Evolutionary conservation across 805 yeast genomes (phyloP), one percentile per base, ranked within the genome.

Genomic region (Blastobotrys chiropterorum): DNA sequence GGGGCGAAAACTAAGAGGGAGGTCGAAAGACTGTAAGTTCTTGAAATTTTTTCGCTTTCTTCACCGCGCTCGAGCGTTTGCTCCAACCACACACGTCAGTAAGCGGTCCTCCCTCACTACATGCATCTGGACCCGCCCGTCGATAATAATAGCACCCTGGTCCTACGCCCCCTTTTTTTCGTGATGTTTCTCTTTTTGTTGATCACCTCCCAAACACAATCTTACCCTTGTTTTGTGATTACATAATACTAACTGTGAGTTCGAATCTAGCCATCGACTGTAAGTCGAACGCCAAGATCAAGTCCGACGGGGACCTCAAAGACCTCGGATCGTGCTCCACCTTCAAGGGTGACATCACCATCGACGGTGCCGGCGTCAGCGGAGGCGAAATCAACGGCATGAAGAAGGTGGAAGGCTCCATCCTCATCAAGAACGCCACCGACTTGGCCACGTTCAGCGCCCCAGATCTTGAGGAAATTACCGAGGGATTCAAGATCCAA

Each of bases 291-390:
- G 62, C 73, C 21, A 71, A 77, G 49, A 95, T 89, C 62, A 81
- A 94, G 51, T 80, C 83, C 43, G 89, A 90, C 72, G 62, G 86
- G 31, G 90, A 89, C 61, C 81, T 92, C 66, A 95, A 89, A 63
- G 64, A 69, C 22, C 79, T 85, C 50, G 70, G 87, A 47, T 75
- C 82, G 46, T 94, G 99, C 81, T 70, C 79, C 39, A 85, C 89
- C 56, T 77, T 94, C 60, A 78, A 79, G 58, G 98, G 97, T 78
- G 83, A 83, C 68, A 73, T 94, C 62, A 69, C 74, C 72, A 77
- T 92, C 66, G 65, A 77, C 53, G 40, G 26, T 47, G 90, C 90
- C 73, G 75, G 72, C 57, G 70, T 84, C 56, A 83, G 81, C 59
- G 61, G 79, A 31, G 67, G 62, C 22, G 61, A 63, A 52, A 74